Evolutionary conservation across 2,329 filamentous ascomycete genomes (phyloP).

Genomic region (Beauveria scarabaeidicola): DNA sequence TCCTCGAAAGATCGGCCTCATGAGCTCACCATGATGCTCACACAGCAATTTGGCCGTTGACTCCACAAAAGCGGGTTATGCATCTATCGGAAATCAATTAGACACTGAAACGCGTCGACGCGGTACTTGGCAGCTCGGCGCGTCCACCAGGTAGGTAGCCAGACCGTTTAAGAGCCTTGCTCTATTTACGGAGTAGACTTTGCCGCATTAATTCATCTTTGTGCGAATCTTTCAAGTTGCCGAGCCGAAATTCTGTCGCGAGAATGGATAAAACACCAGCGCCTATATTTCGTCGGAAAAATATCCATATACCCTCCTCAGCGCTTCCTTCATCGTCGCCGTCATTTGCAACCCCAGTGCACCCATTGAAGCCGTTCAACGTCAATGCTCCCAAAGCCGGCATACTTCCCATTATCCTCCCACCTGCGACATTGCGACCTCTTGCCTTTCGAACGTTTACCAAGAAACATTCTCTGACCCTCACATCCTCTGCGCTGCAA

Average conservation of each 20-base stretch:
- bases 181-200: not conserved
- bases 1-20: not conserved
- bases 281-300: conserved; percentile 29
- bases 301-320: conserved; percentile 33
- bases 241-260: not conserved
- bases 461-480: conserved; percentile 91
- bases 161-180: not conserved
- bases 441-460: conserved; percentile 93
- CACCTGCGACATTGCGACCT: conserved; percentile 76
- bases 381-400: conserved; percentile 47
- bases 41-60: not conserved
- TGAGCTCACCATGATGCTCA: conserved; percentile 8
- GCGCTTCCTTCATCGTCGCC: conserved; percentile 81
- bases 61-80: conserved; percentile 17
- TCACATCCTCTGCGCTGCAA: conserved; percentile 79
- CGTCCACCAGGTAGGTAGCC: not conserved
- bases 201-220: not conserved
- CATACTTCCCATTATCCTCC: conserved; percentile 82
- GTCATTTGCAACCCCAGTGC: conserved; percentile 77
- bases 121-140: conserved; percentile 16
- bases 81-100: conserved; percentile 27
- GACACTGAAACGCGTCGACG: conserved; percentile 26
- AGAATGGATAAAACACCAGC: conserved; percentile 32
- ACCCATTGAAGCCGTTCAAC: conserved; percentile 62
- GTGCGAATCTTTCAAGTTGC: not conserved